Evolutionary conservation across 1,284 basidiomycete species (phyloP).

Genomic region (Sphaerobolus stellatus): DNA sequence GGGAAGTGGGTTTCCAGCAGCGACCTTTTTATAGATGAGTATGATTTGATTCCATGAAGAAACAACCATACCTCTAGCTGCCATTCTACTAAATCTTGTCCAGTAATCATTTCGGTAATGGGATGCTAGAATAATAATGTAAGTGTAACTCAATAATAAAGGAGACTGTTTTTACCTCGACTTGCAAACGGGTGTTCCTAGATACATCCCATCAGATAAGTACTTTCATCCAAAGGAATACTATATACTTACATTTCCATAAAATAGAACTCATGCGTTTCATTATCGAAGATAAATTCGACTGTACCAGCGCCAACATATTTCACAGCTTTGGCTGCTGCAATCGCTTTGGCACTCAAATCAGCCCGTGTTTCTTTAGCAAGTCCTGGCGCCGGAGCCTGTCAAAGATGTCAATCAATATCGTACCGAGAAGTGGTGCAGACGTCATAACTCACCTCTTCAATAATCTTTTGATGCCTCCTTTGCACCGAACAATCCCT

Average conservation of each 20-base stretch:
- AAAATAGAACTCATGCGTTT: constrained; percentile 82
- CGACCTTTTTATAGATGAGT: constrained; percentile 50
- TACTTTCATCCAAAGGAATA: not conserved
- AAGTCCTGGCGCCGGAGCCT: constrained; percentile 90
- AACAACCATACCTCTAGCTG: constrained; percentile 67
- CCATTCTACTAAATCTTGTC: constrained; percentile 92
- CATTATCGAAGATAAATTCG: constrained; percentile 92
- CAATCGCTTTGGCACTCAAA: constrained; percentile 84
- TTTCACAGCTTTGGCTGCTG: constrained; percentile 86
- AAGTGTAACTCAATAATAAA: too few species aligned
- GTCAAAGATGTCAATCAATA: constrained; percentile 8
- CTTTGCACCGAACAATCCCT: constrained; percentile 94
- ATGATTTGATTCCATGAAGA: not conserved
- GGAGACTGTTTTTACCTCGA: constrained; percentile 49
- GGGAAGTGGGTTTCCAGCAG: constrained; percentile 84
- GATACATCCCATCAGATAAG: not conserved
- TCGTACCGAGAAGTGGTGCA: not conserved
- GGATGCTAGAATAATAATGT: constrained; percentile 58
- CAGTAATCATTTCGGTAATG: constrained; percentile 94
- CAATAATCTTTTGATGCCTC: constrained; percentile 93
- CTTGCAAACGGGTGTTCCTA: constrained; percentile 92
- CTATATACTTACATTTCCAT: constrained; percentile 79
- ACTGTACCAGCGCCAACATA: constrained; percentile 92
- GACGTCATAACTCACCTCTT: constrained; percentile 55
- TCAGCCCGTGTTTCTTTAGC: constrained; percentile 73